Evolutionary conservation across 257 asterid genomes (phyloP), one percentile per base, ranked within the genome.

Genomic region (Sherardia arvensis): DNA sequence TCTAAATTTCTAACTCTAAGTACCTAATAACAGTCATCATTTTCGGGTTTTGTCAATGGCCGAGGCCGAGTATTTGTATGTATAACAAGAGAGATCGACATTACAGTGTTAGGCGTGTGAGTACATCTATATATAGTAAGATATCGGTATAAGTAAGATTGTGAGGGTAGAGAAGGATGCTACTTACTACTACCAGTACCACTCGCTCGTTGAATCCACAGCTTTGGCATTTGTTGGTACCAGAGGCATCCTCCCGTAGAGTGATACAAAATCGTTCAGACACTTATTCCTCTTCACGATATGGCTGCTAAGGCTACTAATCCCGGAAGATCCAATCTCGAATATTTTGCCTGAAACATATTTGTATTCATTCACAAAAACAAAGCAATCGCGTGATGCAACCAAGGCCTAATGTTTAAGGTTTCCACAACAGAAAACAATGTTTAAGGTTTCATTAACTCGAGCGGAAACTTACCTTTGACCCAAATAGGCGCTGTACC

Each of bases 401-500:
- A 21, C 20, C n/a, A 34, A 36, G 8, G 25, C 7, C 38, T 26
- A 56, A 58, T 58, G n/a, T 23, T 14, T 26, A 17, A 6, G 43
- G 22, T 26, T 56, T 36, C 45, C 15, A 1, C 45, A 38, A 38
- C 47, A 38, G 18, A 12, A 38, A 38, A 38, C 0, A 38, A 1
- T 0, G 17, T 9, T 1, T 17, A 38, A 43, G 15, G n/a, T 15
- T 43, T 20, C 49, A 14, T 15, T 40, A 54, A 7, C 7, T 28
- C n/a, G 61, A 66, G 66, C 26, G 51, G 47, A 33, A 58, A 23
- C 10, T 21, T 69, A 84, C 87, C 87, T 81, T 81, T 79, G 38
- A 79, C 85, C 90, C 85, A 84, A 27, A 84, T 71, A 28, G 87
- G 90, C 64, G 87, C 81, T 64, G 85, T 74, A 10, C 70, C 70